Evolutionary conservation across 192 early-diverging fungal species (phyloP), one percentile per base, ranked within the genome.

Genomic region (Dispira parvispora): DNA sequence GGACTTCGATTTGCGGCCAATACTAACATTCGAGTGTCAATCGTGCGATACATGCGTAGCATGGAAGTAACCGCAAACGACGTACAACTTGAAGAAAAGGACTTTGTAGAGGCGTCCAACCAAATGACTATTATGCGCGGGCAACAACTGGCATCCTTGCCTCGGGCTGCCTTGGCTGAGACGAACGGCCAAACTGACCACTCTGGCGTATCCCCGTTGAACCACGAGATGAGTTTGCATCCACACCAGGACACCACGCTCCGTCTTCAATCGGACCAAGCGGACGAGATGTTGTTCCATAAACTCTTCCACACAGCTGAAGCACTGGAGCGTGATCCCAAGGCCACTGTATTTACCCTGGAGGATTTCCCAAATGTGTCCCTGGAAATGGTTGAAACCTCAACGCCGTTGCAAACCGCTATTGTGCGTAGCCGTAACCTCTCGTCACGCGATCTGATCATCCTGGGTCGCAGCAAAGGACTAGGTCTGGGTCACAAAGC

Each of bases 1-100:
- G 80, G 82, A 0, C 68, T 80, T 27, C 74, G 74, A 3, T 61
- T 91, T 27, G 78, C 73, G 0, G 26, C 73, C 67, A 62, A 76
- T 38, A 20, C 14, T 16, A 16, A 56, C 14, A 57, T 57, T 38
- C n/a, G 42, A 9, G 32, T 57, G 5, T 1, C 26, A 16, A 56
- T 56, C 21, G 54, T 26, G 54, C 54, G 54, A 4, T 56, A 26
- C 54, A 56, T 56, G 21, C 54, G 25, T 10, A 14, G 13, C 20
- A 14, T 5, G 2, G 55, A 57, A n/a, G 27, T 27, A 8, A 57
- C 55, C 11, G 55, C n/a, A 21, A 23, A 57, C 10, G 55, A 57
- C 18, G 55, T 38, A 10, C 18, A n/a, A 23, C 25, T 57, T 12
- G 25, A 11, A 11, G 27, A 10, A 1, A 27, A n/a, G 20, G 55